Percentiles rank a stretch among this genome's conserved stretches.
Conservation (phyloP, 345 rosid species). For the Eutrema yunnanense region DNA sequence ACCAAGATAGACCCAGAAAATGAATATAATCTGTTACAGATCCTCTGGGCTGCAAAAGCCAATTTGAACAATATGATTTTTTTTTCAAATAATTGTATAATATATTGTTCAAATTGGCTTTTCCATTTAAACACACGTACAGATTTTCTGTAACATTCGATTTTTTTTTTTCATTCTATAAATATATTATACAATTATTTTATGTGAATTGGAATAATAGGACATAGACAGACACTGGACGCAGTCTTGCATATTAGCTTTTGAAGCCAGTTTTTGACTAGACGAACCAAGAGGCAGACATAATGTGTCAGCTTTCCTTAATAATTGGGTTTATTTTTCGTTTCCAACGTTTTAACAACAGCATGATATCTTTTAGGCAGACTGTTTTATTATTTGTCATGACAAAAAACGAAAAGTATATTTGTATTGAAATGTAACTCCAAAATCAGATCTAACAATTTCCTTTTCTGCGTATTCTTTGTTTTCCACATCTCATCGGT, state of each 20-base stretch:
- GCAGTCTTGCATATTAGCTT: conserved; percentile 5
- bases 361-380: neutral
- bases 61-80: neutral
- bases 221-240: neutral
- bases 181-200: neutral
- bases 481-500: too few species aligned
- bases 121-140: too few species aligned
- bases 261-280: conserved; percentile 8
- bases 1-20: neutral
- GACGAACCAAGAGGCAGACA: conserved; percentile 9
- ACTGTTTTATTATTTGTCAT: too few species aligned
- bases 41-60: neutral
- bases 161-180: neutral
- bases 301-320: neutral
- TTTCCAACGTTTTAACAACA: neutral
- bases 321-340: neutral
- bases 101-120: too few species aligned
- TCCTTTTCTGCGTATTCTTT: too few species aligned
- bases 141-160: neutral
- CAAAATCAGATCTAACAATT: too few species aligned
- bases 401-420: too few species aligned
- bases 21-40: neutral
- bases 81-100: too few species aligned
- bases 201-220: neutral
- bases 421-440: too few species aligned